phyloP scores from a whole-genome alignment of 2,329 filamentous ascomycete species.

The Alternaria brassicae region DNA sequence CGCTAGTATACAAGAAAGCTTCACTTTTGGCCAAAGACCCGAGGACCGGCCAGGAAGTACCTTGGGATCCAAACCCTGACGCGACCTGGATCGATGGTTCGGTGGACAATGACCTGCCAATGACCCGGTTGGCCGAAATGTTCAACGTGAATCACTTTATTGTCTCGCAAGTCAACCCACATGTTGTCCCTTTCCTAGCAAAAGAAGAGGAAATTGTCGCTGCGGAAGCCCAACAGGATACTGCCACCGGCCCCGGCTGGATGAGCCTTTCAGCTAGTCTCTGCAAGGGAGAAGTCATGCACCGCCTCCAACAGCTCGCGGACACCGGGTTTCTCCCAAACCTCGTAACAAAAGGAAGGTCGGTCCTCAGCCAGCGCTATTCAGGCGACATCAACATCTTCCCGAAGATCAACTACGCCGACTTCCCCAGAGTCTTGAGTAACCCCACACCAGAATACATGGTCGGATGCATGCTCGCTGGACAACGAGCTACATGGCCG shows the following conservation, averaged over 20 bases:
- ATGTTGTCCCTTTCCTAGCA: constrained; percentile 84
- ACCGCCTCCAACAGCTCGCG: constrained; percentile 79
- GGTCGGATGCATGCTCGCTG: constrained; percentile 75
- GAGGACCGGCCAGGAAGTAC: constrained; percentile 74
- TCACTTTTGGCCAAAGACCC: constrained; percentile 85
- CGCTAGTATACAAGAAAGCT: constrained; percentile 81
- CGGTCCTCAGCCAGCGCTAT: constrained; percentile 88
- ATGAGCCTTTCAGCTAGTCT: constrained; percentile 72
- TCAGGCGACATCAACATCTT: constrained; percentile 95
- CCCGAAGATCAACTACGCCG: constrained; percentile 75
- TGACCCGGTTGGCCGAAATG: constrained; percentile 88
- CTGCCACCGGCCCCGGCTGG: constrained; percentile 62
- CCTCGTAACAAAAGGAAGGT: constrained; percentile 76
- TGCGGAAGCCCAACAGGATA: constrained; percentile 42
- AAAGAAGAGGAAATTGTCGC: constrained; percentile 69
- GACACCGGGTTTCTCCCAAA: constrained; percentile 84
- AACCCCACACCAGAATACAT: constrained; percentile 91
- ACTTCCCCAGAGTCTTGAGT: constrained; percentile 77
- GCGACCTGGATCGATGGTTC: constrained; percentile 88
- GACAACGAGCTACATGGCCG: constrained; percentile 90
- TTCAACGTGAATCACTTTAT: constrained; percentile 99
- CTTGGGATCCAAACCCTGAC: constrained; percentile 86
- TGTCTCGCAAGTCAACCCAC: constrained; percentile 94
- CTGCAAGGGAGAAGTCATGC: constrained; percentile 79
- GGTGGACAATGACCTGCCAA: constrained; percentile 91